Evolutionary conservation across 768 basidiomycete species (phyloP).

Genomic region (Agaricus blazei): DNA sequence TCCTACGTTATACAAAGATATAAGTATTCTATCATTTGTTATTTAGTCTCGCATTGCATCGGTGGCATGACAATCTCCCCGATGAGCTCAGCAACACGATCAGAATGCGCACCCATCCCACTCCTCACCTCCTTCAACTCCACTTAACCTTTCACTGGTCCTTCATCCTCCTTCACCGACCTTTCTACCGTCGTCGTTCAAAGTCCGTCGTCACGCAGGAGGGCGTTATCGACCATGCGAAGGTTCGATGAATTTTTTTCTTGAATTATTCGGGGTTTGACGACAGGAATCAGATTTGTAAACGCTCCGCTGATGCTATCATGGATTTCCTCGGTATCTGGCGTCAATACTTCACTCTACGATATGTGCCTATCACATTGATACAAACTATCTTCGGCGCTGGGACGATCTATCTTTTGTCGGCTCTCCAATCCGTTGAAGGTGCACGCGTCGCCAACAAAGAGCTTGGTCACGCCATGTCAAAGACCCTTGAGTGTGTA

Average conservation of each 20-base stretch:
- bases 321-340: conserved; percentile 47
- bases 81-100: conserved; percentile 47
- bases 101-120: conserved; percentile 40
- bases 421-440: conserved; percentile 48
- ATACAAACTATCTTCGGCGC: conserved; percentile 56
- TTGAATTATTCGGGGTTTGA: background rate
- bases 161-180: conserved; percentile 56
- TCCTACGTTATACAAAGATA: background rate
- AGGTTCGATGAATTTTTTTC: conserved; percentile 26
- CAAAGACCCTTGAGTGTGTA: conserved; percentile 42
- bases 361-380: conserved; percentile 53
- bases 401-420: conserved; percentile 52
- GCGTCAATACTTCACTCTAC: conserved; percentile 48
- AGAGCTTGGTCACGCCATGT: conserved; percentile 36
- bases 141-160: conserved; percentile 56
- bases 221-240: conserved; percentile 45
- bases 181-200: conserved; percentile 42
- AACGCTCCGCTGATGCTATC: conserved; percentile 49
- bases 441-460: conserved; percentile 42
- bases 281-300: conserved; percentile 34
- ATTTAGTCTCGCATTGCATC: conserved; percentile 38
- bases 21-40: background rate
- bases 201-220: conserved; percentile 31
- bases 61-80: conserved; percentile 40
- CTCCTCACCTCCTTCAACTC: conserved; percentile 51